These are phyloP conservation scores for cucumber (Cucumis sativus) DNA, from an alignment of 306 rosid genomes.

Conservation along the genomic window Cucumber_9930_V3 NC_026661.2:17357501-17358000, in stretches of 20 bases:
- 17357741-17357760: not conserved
- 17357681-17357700: not conserved
- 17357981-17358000: too few species aligned
- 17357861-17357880: not conserved
- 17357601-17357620: too few species aligned
- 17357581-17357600: too few species aligned
- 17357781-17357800: not conserved
- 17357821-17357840: not conserved
- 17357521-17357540: too few species aligned
- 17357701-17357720: not conserved
- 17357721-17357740: not conserved
- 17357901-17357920: not conserved
- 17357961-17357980: not conserved
- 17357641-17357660: too few species aligned
- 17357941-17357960: not conserved
- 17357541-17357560: too few species aligned
- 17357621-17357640: too few species aligned
- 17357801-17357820: not conserved
- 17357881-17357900: not conserved
- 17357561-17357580: too few species aligned
- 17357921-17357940: not conserved
- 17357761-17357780: constrained; percentile 3
- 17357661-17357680: too few species aligned
- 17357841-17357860: not conserved
- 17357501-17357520: too few species aligned